Evolutionary conservation across 768 basidiomycete species (phyloP).

Genomic region (Leccinum obscurum): DNA sequence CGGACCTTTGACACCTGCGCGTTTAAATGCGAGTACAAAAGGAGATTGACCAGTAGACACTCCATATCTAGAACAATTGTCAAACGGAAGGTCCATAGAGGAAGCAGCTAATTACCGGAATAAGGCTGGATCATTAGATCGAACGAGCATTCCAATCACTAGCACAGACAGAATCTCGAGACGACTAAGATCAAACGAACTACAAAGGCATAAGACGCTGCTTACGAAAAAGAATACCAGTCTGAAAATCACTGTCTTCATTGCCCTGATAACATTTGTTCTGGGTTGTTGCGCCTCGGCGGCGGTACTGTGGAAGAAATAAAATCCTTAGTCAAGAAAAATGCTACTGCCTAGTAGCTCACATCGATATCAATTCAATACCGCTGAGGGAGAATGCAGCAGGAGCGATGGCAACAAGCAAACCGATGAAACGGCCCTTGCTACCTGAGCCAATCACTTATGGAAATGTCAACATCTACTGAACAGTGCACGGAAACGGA

Average conservation of each 20-base stretch:
- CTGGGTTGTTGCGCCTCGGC: conserved; percentile 79
- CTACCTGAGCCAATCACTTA: conserved; percentile 22
- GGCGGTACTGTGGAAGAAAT: conserved; percentile 52
- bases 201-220: not conserved
- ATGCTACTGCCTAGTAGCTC: conserved; percentile 23
- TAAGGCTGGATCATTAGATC: conserved; percentile 58
- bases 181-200: conserved; percentile 2
- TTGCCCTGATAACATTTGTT: conserved; percentile 75
- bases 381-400: conserved; percentile 74
- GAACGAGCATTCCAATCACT: conserved; percentile 76
- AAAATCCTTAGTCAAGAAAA: conserved; percentile 12
- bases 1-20: conserved; percentile 66
- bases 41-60: conserved; percentile 67
- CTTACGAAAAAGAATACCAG: conserved; percentile 44
- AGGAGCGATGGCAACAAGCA: conserved; percentile 22
- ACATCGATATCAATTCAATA: conserved; percentile 75
- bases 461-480: not conserved
- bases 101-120: conserved; percentile 34
- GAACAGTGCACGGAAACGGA: not conserved
- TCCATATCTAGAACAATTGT: conserved; percentile 8
- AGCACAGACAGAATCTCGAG: conserved; percentile 32
- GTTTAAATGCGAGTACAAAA: conserved; percentile 81
- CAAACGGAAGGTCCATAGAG: not conserved
- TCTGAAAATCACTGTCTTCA: conserved; percentile 76
- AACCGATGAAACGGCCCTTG: conserved; percentile 19